Percentiles rank a stretch among this genome's conserved stretches.
These are phyloP conservation scores for Quercus lobata DNA, from an alignment of 331 rosid genomes.

Conservation along the genomic window DNA sequence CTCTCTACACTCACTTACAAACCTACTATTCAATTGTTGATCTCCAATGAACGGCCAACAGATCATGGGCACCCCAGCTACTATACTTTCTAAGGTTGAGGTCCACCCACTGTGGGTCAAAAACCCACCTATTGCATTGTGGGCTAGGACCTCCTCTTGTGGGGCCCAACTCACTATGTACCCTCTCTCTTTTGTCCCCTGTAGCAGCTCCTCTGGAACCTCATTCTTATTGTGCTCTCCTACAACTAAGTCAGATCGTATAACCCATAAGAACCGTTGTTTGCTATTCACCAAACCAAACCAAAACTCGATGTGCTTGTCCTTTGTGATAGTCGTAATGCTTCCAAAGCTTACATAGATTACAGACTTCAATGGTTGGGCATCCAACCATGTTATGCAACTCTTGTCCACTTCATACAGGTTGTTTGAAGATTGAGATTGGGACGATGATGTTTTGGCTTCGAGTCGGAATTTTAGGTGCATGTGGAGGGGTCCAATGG, in stretches of 20 bases:
- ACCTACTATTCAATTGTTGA: slow-evolving; percentile 32
- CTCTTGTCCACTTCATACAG: slow-evolving; percentile 30
- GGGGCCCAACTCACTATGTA: slow-evolving; percentile 31
- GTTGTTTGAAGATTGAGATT: not conserved
- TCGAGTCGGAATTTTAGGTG: slow-evolving; percentile 14
- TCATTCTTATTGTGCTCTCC: not conserved
- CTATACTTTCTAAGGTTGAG: slow-evolving; percentile 33
- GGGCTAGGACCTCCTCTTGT: slow-evolving; percentile 30
- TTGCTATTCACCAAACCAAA: slow-evolving; percentile 48
- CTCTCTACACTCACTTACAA: too few relatives aligned
- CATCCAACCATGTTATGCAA: slow-evolving; percentile 47
- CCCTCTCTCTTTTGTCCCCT: slow-evolving; percentile 19
- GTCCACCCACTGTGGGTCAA: slow-evolving; percentile 43
- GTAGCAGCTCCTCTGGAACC: not conserved
- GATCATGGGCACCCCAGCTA: slow-evolving; percentile 32
- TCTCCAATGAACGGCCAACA: slow-evolving; percentile 22
- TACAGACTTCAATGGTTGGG: slow-evolving; percentile 22
- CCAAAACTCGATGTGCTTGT: slow-evolving; percentile 40
- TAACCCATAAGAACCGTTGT: slow-evolving; percentile 47
- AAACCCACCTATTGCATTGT: slow-evolving; percentile 34
- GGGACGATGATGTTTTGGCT: not conserved
- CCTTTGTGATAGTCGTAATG: not conserved
- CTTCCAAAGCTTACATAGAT: slow-evolving; percentile 55
- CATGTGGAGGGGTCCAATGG: slow-evolving; percentile 47
- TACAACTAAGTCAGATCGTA: slow-evolving; percentile 14